Evolutionary conservation across 2,329 filamentous ascomycete species (phyloP), one percentile per base, ranked within the genome.

Genomic region (Aureobasidium uvarum): DNA sequence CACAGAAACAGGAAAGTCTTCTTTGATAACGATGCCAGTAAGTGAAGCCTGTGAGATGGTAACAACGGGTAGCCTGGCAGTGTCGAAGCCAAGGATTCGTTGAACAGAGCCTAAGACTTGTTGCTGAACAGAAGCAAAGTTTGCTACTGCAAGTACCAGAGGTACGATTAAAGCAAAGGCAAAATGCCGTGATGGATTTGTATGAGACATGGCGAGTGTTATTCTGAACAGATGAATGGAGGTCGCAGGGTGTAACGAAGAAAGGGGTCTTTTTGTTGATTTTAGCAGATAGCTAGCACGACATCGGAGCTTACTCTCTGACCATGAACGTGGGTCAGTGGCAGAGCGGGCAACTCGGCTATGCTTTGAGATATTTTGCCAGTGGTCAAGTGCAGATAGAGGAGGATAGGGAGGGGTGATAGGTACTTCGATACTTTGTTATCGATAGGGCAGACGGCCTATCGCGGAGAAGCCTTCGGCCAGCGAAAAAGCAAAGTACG

Each of bases 1-100:
- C 13, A 73, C 65, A 0, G 71, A 66, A 1, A 68, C 66, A 5
- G 70, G 70, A 54, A 71, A 69, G 23, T 70, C 67, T 46, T 68
- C 56, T 18, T 70, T 66, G 13, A 71, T 56, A 7, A 69, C 13
- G 16, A 64, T 71, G 20, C 71, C 71, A 28, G 70, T 28, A 16
- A 68, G 69, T 14, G 64, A 70, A 14, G 70, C 71, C 59, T 71
- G 69, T 10, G 66, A 54, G 4, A 69, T 65, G 20, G 62, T 65
- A 2, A 69, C 69, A 16, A 45, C 55, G 11, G 69, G 69, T 11
- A 33, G 25, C 1, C 14, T 13, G 38, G 33, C 14, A 31, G 13
- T 38, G 3, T 64, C 28, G 28, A 46, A 46, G 13, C 60, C 50
- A 5, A 64, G 60, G 3, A 45, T 14, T 4, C 39, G n/a, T 28